Base-by-base conservation (phyloP, 139 green algal genomes). In the Micromonas pusilla region DNA sequence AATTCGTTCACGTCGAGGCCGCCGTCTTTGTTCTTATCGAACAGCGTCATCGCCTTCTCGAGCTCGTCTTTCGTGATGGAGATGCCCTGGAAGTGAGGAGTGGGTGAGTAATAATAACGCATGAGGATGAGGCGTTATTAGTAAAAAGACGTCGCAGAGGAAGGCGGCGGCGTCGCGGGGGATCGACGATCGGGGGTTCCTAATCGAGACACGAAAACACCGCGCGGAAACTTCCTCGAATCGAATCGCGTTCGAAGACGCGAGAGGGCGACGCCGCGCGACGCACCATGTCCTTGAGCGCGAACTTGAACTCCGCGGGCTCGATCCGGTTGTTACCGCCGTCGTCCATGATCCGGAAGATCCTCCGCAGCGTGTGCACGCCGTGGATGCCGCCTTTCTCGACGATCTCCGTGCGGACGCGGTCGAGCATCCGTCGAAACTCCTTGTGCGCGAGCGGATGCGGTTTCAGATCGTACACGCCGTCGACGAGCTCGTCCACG, bases 1-100 rank as follows among this genome's bases (percentile, higher is more conserved):
- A 90, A 81, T 79, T 90, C 86, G 52, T 90, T 82, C 13, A 84
- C 88, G 25, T 70, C 77, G 19, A 90, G 36, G 66, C 67, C 80
- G 52, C 86, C 86, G 32, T 45, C 83, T 73, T 76, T 80, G 78
- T 89, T 83, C 4, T n/a, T 30, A 66, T 87, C 82, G 70, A 89
- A 86, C 45, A 70, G 79, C 1, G 80, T 57, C 76, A 89, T 87
- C 31, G 86, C 45, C 16, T 71, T 62, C 45, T 81, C 73, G 30
- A 81, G 74, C 34, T 86, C 79, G 6, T 65, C 25, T 70, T 88
- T 70, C 28, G 9, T 16, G 16, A 57, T 57, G 9, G 9, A 9
- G 45, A 57, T 16, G 45, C 45, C 45, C 45, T 57, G 45, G n/a
- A n/a, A n/a, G n/a, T n/a, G n/a, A n/a, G n/a, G n/a, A n/a, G n/a